Evolutionary conservation across 768 basidiomycete species (phyloP), one percentile per base, ranked within the genome.

Genomic region (Calvatia gigantea): DNA sequence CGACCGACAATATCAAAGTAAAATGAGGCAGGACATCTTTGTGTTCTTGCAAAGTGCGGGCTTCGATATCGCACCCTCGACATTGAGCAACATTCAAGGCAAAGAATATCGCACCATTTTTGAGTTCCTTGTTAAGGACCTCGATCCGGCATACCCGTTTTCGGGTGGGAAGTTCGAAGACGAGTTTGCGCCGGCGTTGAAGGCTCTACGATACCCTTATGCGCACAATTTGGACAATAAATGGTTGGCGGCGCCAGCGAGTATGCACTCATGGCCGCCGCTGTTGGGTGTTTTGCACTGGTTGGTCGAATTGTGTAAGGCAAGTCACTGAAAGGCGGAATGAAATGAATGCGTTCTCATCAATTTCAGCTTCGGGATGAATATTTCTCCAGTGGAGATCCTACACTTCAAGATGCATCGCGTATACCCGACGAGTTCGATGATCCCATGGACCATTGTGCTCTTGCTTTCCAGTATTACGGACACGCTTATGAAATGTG

Each of bases 201-300:
- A 84, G 65, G 81, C 86, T 5, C 69, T 92, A 33, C 78, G 81
- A 59, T 99, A 98, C 70, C 96, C 97, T 0, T 90, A 85, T 56
- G 78, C 84, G 3, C 79, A 86, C 48, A 79, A 83, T 55, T 80
- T 98, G 15, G 91, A 93, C 61, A 85, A 86, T 49, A 94, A 91
- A 60, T 92, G 91, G 80, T 70, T 98, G 4, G 87, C 87, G 6
- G 87, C 94, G 2, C 90, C 94, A 0, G 95, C 91, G 0, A 88
- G 86, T 51, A 87, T 89, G 75, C 89, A 92, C 70, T 86, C 88
- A n/a, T 98, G 96, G 97, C 91, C 93, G 0, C 76, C 83, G 19
- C 70, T 97, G 23, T 75, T 98, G 14, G 96, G 90, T 19, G 89
- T 91, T 64, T 67, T 98, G 31, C 89, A 95, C 69, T 99, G 97